Base-by-base conservation (phyloP, 257 asterid genomes). In the Solanum etuberosum region DNA sequence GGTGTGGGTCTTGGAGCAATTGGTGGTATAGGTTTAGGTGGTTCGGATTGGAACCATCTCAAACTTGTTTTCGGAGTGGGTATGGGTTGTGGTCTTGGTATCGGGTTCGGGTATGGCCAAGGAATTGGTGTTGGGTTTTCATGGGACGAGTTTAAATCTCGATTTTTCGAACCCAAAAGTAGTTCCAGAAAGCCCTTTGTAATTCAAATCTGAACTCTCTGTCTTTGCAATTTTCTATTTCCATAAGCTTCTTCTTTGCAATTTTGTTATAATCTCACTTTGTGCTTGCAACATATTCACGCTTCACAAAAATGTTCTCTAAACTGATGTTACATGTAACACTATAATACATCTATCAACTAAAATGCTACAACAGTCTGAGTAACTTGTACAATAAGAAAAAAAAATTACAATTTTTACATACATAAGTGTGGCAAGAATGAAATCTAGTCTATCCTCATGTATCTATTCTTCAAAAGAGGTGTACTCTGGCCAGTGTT, bases 31-130 rank as follows among this genome's bases (percentile, higher is more conserved):
- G 98, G 96, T 6, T 63, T 91, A 16, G 95, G 94, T 34, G 92
- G 96, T 67, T 89, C 94, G 15, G 74, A 83, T 34, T 93, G 96
- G 98, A 94, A 95, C 90, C 90, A 90, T 77, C 92, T 94, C 7
- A 90, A 70, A 37, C 20, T 86, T 86, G 94, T 90, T 85, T 91
- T 96, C 63, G 99, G 99, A 40, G 8, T 95, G 51, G 98, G 99
- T 71, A 89, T 94, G 34, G 99, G 99, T 5, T 95, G 98, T 89
- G 98, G 99, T 48, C 91, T 89, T 34, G 99, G 99, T 3, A 81
- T 93, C n/a, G 99, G 98, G 25, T 59, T 94, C 76, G 99, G 99
- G 84, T 93, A 85, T 35, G 99, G 99, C 23, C 94, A 91, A 83
- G 99, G 99, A 2, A 71, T 92, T 42, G 99, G 99, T 27, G 91